Percentiles rank a stretch among this genome's conserved stretches.
Evolutionary conservation across 192 early-diverging fungal species (phyloP).

Genomic region (Podila epicladia): DNA sequence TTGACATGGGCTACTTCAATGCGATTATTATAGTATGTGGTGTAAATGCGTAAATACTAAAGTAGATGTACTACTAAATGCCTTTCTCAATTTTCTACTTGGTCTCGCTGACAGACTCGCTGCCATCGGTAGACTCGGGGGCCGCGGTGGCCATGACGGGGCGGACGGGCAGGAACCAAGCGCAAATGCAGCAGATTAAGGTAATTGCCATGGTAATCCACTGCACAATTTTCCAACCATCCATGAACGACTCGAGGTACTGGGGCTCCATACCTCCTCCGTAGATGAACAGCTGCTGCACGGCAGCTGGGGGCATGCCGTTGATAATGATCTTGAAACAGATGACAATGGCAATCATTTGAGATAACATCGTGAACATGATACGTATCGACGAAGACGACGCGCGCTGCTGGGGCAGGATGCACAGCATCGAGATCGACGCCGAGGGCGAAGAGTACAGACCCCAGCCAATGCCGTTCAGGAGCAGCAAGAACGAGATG

Average conservation of each 20-base stretch:
- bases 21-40: no score
- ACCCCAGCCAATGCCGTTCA: constrained; percentile 49
- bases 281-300: constrained; percentile 40
- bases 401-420: constrained; percentile 43
- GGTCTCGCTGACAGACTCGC: no score
- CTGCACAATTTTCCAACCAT: constrained; percentile 36
- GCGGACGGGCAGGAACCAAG: constrained; percentile 23
- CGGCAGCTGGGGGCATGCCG: constrained; percentile 42
- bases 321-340: constrained; percentile 48
- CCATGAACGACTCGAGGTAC: constrained; percentile 42
- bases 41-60: no score
- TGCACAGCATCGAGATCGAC: constrained; percentile 48
- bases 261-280: constrained; percentile 37
- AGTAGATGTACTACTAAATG: no score
- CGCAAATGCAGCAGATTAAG: constrained; percentile 27
- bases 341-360: constrained; percentile 52
- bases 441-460: constrained; percentile 44
- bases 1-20: no score
- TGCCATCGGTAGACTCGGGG: no score
- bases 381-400: constrained; percentile 48
- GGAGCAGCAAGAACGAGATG: constrained; percentile 35
- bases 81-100: no score
- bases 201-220: constrained; percentile 50
- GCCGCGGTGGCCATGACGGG: constrained; percentile 27
- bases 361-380: constrained; percentile 50